Evolutionary conservation across 257 asterid genomes (phyloP).

Genomic region (Solanum sitiens): DNA sequence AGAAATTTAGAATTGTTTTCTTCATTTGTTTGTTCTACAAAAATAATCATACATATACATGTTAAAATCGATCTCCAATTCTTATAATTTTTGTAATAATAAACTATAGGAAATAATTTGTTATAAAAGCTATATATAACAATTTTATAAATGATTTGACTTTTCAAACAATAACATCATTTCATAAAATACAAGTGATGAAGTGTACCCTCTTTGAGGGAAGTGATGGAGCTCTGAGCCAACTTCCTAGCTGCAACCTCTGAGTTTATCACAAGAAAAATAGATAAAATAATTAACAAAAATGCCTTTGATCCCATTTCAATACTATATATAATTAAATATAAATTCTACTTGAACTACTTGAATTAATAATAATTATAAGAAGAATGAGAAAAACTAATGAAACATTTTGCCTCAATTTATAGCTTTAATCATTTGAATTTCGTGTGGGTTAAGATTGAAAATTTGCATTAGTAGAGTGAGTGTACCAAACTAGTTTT

Average conservation of each 20-base stretch:
- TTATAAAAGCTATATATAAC: neutral
- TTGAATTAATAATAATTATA: neutral
- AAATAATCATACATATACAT: neutral
- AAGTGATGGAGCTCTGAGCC: neutral
- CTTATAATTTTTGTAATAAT: neutral
- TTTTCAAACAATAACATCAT: neutral
- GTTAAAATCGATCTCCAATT: neutral
- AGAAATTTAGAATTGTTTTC: neutral
- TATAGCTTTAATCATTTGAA: neutral
- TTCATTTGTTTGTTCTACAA: neutral
- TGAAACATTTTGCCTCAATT: neutral
- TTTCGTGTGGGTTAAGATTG: neutral
- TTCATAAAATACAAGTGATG: neutral
- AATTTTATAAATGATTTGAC: neutral
- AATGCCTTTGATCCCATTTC: neutral
- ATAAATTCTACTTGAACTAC: neutral
- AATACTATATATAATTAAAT: neutral
- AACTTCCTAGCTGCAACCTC: constrained; percentile 7
- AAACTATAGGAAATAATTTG: neutral
- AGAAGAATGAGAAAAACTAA: neutral
- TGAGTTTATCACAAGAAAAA: neutral
- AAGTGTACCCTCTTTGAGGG: neutral
- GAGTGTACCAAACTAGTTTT: neutral
- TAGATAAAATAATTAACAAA: neutral
- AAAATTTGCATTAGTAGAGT: neutral